phyloP scores from a whole-genome alignment of 2,329 filamentous ascomycete species.

The Bipolaris zeicola region DNA sequence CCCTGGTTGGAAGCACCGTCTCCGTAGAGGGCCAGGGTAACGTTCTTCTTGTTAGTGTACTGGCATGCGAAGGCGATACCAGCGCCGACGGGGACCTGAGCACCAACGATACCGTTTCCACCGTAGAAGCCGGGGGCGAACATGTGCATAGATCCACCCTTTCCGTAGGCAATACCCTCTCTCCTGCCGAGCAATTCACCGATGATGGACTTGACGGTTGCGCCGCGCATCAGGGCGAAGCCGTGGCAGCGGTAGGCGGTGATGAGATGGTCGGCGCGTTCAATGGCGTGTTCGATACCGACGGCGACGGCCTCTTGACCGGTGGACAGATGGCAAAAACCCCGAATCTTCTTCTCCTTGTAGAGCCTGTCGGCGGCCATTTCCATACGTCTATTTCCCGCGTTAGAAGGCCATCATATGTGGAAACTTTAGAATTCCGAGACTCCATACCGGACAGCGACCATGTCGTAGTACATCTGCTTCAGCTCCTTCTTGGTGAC shows the following conservation, averaged over 20 bases:
- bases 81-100: constrained; percentile 95
- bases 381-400: constrained; percentile 83
- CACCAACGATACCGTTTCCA: constrained; percentile 98
- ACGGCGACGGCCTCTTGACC: constrained; percentile 97
- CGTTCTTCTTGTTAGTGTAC: constrained; percentile 86
- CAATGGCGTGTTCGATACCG: constrained; percentile 95
- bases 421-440: background rate
- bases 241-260: constrained; percentile 99
- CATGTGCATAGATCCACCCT: constrained; percentile 99
- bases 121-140: constrained; percentile 98
- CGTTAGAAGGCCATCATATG: constrained; percentile 17
- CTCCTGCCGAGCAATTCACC: constrained; percentile 71
- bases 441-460: constrained; percentile 78
- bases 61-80: constrained; percentile 97
- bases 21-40: constrained; percentile 89
- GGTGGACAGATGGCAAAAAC: constrained; percentile 98
- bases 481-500: constrained; percentile 98
- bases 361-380: constrained; percentile 98
- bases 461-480: constrained; percentile 99
- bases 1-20: constrained; percentile 99
- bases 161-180: constrained; percentile 97
- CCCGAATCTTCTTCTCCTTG: constrained; percentile 99
- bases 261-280: constrained; percentile 89
- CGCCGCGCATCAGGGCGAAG: constrained; percentile 96
- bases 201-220: constrained; percentile 55